These are phyloP conservation scores for Calonectria leucothoes DNA, from an alignment of 2,329 filamentous ascomycete genomes.

Conservation along the genomic window DNA sequence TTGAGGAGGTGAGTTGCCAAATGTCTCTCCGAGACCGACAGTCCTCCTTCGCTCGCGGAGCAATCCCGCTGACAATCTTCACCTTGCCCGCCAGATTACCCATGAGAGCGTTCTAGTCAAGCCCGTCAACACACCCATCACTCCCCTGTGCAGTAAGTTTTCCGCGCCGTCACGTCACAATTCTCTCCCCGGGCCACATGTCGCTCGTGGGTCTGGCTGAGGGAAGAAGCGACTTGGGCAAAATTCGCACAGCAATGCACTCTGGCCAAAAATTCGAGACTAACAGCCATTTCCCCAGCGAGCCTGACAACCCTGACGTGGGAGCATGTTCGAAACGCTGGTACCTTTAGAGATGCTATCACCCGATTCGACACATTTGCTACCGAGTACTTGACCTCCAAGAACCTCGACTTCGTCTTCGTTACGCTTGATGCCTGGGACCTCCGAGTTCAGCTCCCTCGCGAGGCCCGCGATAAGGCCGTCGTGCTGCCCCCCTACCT, in stretches of 20 bases:
- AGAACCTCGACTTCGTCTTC: slow-evolving; percentile 97
- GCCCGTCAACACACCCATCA: slow-evolving; percentile 98
- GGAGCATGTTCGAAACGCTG: slow-evolving; percentile 98
- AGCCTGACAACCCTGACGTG: slow-evolving; percentile 97
- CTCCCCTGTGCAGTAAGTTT: slow-evolving; percentile 95
- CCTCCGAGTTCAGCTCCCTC: slow-evolving; percentile 94
- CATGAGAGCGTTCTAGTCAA: slow-evolving; percentile 97
- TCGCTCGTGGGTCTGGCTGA: slow-evolving; percentile 32
- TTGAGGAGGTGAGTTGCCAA: slow-evolving; percentile 81
- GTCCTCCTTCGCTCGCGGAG: slow-evolving; percentile 11
- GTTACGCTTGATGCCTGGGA: slow-evolving; percentile 99
- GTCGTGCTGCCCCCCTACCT: slow-evolving; percentile 96
- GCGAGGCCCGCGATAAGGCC: slow-evolving; percentile 97
- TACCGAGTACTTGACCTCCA: slow-evolving; percentile 87
- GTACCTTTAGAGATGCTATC: slow-evolving; percentile 96
- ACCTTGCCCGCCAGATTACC: slow-evolving; percentile 73
- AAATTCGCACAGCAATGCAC: slow-evolving; percentile 14
- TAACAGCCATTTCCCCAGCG: slow-evolving; percentile 64
- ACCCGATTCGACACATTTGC: slow-evolving; percentile 95
- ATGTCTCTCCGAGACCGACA: slow-evolving; percentile 19
- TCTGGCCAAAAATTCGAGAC: slow-evolving; percentile 19
- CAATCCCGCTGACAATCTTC: slow-evolving; percentile 22
- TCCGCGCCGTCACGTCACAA: slow-evolving; percentile 32
- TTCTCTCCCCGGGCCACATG: slow-evolving; percentile 32
- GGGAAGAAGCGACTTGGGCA: slow-evolving; percentile 22